Percentiles rank a stretch among this genome's conserved stretches.
Conservation (phyloP, 768 basidiomycete genomes). For the Lactarius quietus region DNA sequence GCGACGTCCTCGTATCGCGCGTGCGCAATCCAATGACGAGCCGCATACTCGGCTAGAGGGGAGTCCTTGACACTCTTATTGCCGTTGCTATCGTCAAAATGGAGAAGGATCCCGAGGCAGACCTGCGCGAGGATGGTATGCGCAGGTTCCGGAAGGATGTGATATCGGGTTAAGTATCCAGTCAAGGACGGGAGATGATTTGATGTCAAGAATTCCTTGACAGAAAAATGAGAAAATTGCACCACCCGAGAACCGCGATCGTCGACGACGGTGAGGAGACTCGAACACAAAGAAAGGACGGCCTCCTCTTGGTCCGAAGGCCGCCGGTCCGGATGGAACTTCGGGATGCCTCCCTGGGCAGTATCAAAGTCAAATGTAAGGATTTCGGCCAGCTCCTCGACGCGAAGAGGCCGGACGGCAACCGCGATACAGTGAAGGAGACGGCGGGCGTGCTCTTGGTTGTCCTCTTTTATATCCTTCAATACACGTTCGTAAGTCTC, state of each 20-base stretch:
- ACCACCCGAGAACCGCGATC: too few species aligned
- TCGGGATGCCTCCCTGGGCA: background rate
- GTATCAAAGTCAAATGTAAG: conserved; percentile 13
- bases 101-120: background rate
- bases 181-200: too few species aligned
- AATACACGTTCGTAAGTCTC: conserved; percentile 2
- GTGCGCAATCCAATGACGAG: background rate
- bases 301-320: background rate
- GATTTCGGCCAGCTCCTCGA: conserved; percentile 7
- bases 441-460: conserved; percentile 1
- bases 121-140: background rate
- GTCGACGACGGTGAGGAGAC: too few species aligned
- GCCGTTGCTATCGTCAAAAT: background rate
- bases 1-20: background rate
- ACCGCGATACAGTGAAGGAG: conserved; percentile 13
- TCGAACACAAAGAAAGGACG: too few species aligned
- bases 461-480: background rate
- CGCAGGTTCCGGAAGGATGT: background rate
- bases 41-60: background rate
- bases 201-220: too few species aligned
- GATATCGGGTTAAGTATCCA: background rate
- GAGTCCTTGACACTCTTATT: background rate
- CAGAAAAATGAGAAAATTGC: too few species aligned
- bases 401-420: background rate
- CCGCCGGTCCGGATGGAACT: conserved; percentile 2